These are phyloP conservation scores for Piromyces finnis DNA, from an alignment of 192 early-diverging fungal species.

Conservation along the genomic window DNA sequence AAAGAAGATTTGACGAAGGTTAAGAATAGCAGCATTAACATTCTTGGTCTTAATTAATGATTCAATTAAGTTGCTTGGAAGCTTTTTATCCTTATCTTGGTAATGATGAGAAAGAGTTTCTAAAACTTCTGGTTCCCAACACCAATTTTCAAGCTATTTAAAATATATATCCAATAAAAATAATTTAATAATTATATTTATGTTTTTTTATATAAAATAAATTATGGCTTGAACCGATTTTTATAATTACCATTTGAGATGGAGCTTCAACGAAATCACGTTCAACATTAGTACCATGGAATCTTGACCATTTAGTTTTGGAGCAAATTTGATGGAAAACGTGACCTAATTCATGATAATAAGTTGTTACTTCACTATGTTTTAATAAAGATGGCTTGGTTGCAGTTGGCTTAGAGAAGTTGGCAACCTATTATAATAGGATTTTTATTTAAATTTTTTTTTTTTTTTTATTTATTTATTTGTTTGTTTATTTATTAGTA, in stretches of 20 bases:
- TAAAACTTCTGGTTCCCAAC: conserved; percentile 14
- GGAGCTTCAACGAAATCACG: conserved; percentile 81
- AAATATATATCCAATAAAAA: too few species aligned
- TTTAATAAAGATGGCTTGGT: conserved; percentile 53
- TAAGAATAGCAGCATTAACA: conserved; percentile 50
- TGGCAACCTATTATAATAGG: neutral
- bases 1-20: conserved; percentile 61
- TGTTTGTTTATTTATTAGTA: too few species aligned
- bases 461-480: too few species aligned
- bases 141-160: conserved; percentile 6
- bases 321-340: conserved; percentile 29
- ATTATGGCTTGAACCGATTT: neutral
- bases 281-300: conserved; percentile 61
- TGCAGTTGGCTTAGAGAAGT: conserved; percentile 15
- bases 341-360: conserved; percentile 74
- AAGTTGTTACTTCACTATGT: conserved; percentile 63
- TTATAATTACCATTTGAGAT: conserved; percentile 50
- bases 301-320: conserved; percentile 48
- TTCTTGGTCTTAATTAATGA: conserved; percentile 53
- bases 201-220: too few species aligned
- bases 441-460: too few species aligned
- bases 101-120: conserved; percentile 44
- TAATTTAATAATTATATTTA: too few species aligned
- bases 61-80: conserved; percentile 51
- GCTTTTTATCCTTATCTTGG: conserved; percentile 35